A percentile compares a stretch with the other conserved stretches of the same genome.
Evolutionary conservation across 164 flowering plant species (phyloP).

Genomic region (Stephania yunnanensis): DNA sequence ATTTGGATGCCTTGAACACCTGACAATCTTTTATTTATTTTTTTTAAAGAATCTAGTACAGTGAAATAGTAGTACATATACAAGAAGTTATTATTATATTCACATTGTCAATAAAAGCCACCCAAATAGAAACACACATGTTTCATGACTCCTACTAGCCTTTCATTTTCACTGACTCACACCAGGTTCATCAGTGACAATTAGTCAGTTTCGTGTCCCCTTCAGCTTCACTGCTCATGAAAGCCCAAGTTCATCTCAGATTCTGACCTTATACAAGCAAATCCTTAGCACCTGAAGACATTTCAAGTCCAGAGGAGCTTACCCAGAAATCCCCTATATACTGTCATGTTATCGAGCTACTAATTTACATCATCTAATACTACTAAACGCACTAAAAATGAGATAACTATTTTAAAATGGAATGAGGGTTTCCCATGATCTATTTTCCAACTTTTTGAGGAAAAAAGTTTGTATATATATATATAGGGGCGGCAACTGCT

Average conservation of each 20-base stretch:
- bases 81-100: too few species aligned
- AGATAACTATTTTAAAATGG: not conserved
- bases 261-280: not conserved
- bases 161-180: not conserved
- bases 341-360: not conserved
- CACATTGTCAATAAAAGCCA: too few species aligned
- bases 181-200: not conserved
- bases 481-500: too few species aligned
- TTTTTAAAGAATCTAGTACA: too few species aligned
- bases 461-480: not conserved
- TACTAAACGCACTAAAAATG: not conserved
- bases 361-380: not conserved
- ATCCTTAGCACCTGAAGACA: not conserved
- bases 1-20: not conserved
- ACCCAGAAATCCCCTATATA: not conserved
- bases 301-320: conserved; percentile 1
- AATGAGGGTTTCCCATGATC: not conserved
- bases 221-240: not conserved
- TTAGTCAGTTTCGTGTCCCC: not conserved
- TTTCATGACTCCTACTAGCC: not conserved
- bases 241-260: conserved; percentile 1
- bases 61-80: too few species aligned
- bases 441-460: not conserved
- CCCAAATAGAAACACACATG: too few species aligned
- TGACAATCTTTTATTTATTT: not conserved